Evolutionary conservation across 2,329 filamentous ascomycete species (phyloP), one percentile per base, ranked within the genome.

Genomic region (Xylariaceae sp.): DNA sequence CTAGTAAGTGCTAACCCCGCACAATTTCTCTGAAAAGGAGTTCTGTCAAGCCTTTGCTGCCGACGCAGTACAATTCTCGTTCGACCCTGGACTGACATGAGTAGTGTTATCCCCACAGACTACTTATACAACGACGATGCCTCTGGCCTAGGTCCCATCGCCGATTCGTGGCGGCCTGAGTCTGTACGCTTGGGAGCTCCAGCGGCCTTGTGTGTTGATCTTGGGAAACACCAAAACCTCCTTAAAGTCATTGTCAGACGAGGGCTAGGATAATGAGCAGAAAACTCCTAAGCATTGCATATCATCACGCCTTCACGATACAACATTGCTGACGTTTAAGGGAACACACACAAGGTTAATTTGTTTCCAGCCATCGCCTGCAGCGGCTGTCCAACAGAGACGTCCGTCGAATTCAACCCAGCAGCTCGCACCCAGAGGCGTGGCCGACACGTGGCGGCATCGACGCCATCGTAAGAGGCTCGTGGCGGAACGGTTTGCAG

Each of bases 371-470:
- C 27, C 16, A 5, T 16, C 27, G 39, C 47, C 36, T 37, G 10
- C 32, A 55, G 37, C 47, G 33, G 39, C 44, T 56, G 47, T 54
- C 49, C 40, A 37, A 54, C 47, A 27, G n/a, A n/a, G n/a, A n/a
- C 33, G 40, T 50, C 42, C 14, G 19, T 20, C 11, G 49, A 42
- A 27, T 43, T 42, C 36, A 41, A 38, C 49, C 44, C 23, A 33
- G n/a, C 36, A 34, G 35, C 27, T 29, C 21, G 44, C 23, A 33
- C 29, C 33, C 38, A 45, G 42, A 25, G 35, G 45, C 47, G 37
- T 53, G 44, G 37, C 39, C 34, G 45, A 48, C 55, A 56, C 54
- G 52, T 55, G 55, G 54, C 48, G 53, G 34, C 45, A 47, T 48
- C 55, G 36, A 16, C 38, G 32, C 36, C 37, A 48, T 49, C 47